These are phyloP conservation scores for Pneumocystis carinii DNA, from an alignment of 1,139 yeast genomes.

Conservation along the genomic window DNA sequence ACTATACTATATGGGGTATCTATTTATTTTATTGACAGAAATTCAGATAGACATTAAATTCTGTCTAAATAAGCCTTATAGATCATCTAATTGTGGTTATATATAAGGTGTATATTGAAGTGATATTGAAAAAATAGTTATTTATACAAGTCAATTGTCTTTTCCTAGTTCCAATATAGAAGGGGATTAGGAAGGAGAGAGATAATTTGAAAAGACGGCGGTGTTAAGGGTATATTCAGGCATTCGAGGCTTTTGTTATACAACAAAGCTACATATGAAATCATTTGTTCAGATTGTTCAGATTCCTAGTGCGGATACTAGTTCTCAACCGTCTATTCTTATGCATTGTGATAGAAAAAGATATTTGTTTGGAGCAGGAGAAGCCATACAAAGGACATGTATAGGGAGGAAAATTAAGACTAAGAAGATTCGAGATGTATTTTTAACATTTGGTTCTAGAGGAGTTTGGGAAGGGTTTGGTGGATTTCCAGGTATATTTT, in stretches of 20 bases:
- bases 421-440: conserved; percentile 3
- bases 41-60: too few relatives aligned
- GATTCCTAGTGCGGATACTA: conserved; percentile 5
- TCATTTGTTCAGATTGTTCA: background rate
- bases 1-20: background rate
- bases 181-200: background rate
- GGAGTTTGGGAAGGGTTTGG: conserved; percentile 9
- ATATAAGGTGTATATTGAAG: background rate
- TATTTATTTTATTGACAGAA: too few relatives aligned
- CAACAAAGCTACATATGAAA: background rate
- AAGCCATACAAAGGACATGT: conserved; percentile 7
- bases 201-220: background rate
- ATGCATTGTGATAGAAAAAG: conserved; percentile 7
- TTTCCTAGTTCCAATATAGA: background rate
- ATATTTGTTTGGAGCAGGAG: conserved; percentile 9
- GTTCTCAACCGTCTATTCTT: conserved; percentile 6
- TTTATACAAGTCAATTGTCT: background rate
- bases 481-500: conserved; percentile 7
- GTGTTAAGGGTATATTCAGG: background rate
- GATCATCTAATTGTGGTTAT: too few relatives aligned
- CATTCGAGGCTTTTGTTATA: background rate
- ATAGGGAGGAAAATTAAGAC: conserved; percentile 1
- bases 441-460: conserved; percentile 2
- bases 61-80: too few relatives aligned
- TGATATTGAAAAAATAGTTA: too few relatives aligned